phyloP scores from a whole-genome alignment of 257 asterid species.

The Misopates orontium region DNA sequence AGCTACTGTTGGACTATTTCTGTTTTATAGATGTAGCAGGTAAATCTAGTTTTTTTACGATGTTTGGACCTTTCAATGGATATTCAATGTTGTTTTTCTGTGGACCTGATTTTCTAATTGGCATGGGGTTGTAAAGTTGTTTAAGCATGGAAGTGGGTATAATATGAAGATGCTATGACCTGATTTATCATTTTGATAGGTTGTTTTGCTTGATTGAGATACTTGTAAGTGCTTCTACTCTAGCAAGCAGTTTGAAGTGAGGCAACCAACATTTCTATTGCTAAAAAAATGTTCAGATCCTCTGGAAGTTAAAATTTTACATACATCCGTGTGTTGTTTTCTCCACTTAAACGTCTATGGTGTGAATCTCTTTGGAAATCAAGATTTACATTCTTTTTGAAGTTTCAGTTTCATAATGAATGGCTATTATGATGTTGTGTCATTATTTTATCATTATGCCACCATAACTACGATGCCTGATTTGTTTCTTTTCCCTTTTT shows the following conservation, averaged over 20 bases:
- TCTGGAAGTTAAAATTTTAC: conserved; percentile 13
- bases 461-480: neutral
- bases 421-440: neutral
- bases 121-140: conserved; percentile 11
- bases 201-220: conserved; percentile 10
- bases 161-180: conserved; percentile 19
- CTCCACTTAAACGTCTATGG: neutral
- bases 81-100: neutral
- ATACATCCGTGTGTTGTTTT: no score
- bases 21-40: conserved; percentile 97
- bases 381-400: conserved; percentile 7
- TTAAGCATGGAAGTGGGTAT: conserved; percentile 9
- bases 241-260: neutral
- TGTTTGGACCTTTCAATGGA: conserved; percentile 20
- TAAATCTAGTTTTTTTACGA: conserved; percentile 34
- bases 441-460: conserved; percentile 17
- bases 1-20: conserved; percentile 69
- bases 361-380: conserved; percentile 7
- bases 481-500: no score
- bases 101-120: conserved; percentile 5
- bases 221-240: conserved; percentile 4
- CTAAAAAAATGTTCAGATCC: neutral
- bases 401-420: conserved; percentile 6
- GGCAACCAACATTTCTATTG: neutral
- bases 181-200: conserved; percentile 15